phyloP scores from a whole-genome alignment of 345 rosid species.

The Populus davidiana region DNA sequence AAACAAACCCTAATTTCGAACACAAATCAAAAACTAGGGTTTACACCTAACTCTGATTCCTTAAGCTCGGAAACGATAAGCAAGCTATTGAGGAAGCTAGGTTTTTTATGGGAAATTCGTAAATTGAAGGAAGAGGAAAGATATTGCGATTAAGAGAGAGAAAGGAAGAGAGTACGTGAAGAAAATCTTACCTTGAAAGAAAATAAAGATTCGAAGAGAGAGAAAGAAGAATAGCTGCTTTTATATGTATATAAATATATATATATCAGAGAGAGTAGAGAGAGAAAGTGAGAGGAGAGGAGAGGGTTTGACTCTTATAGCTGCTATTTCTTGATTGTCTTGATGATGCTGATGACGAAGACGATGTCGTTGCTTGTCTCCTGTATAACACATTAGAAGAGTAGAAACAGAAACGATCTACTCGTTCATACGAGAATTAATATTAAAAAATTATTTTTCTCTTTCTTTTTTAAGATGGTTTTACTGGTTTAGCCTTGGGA shows the following conservation, averaged over 20 bases:
- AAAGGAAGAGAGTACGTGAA: not conserved
- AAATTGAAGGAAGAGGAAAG: conserved; percentile 14
- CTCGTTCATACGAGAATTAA: not conserved
- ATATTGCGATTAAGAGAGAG: not conserved
- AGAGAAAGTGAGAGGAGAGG: conserved; percentile 4
- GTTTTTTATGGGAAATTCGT: conserved; percentile 53
- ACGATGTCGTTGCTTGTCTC: conserved; percentile 17
- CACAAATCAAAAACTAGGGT: conserved; percentile 45
- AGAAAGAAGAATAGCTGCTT: conserved; percentile 2
- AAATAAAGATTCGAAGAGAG: conserved; percentile 27
- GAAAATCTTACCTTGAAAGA: conserved; percentile 24
- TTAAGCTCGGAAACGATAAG: conserved; percentile 3
- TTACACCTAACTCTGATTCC: conserved; percentile 18
- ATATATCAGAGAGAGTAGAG: not conserved
- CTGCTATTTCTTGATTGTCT: conserved; percentile 46
- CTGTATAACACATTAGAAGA: conserved; percentile 13
- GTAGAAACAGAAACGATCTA: conserved; percentile 14
- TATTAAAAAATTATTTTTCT: not conserved
- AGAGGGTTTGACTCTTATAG: conserved; percentile 33
- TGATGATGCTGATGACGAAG: conserved; percentile 29
- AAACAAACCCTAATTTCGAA: conserved; percentile 5
- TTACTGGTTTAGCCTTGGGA: not conserved
- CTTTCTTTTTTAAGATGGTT: not conserved
- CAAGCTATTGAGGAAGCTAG: conserved; percentile 29
- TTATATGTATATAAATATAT: not conserved